These are phyloP conservation scores for Aphanoascus verrucosus DNA, from an alignment of 2,329 filamentous ascomycete genomes.

Conservation along the genomic window DNA sequence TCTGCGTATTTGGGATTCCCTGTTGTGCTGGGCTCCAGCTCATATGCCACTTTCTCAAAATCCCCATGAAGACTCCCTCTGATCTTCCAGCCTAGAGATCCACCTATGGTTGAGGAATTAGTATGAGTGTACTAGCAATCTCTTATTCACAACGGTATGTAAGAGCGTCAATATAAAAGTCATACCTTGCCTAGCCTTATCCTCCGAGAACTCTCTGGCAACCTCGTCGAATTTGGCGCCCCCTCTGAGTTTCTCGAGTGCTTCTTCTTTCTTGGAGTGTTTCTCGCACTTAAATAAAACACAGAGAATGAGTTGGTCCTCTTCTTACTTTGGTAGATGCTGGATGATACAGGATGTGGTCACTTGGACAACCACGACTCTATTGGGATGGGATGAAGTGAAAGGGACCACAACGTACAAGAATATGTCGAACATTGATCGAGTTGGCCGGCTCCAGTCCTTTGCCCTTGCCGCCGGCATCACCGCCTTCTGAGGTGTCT, in stretches of 20 bases:
- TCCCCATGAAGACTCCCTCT: constrained; percentile 46
- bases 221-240: constrained; percentile 56
- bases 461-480: constrained; percentile 26
- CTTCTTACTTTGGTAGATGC: not conserved
- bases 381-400: not conserved
- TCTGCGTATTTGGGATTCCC: constrained; percentile 51
- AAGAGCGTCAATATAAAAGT: constrained; percentile 9
- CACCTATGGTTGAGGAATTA: constrained; percentile 34
- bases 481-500: constrained; percentile 25
- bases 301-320: not conserved
- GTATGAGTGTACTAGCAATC: not conserved
- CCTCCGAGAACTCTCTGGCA: constrained; percentile 53
- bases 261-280: constrained; percentile 55
- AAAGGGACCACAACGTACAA: constrained; percentile 33
- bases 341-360: not conserved
- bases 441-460: constrained; percentile 49
- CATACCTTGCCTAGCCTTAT: constrained; percentile 50
- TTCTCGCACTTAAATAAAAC: constrained; percentile 44
- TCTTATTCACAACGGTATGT: not conserved
- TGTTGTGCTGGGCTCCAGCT: constrained; percentile 50
- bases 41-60: constrained; percentile 54
- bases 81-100: constrained; percentile 53
- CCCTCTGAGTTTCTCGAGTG: constrained; percentile 48
- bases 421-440: constrained; percentile 57
- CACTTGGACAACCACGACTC: constrained; percentile 3